Conservation (phyloP, 2,329 filamentous ascomycete species). For the Cladophialophora bantiana region DNA sequence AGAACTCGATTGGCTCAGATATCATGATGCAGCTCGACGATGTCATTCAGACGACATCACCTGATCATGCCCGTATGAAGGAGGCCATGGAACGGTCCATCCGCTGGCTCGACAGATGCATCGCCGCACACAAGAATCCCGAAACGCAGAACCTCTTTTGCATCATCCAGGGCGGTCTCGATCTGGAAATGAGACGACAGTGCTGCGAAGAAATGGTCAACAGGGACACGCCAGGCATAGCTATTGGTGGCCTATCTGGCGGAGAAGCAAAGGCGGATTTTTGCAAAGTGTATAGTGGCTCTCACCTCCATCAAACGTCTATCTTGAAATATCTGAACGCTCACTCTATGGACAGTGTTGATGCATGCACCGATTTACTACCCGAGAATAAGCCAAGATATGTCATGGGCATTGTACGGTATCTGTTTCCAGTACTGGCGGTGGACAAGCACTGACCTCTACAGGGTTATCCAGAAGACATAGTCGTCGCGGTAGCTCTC, state of each 20-base stretch:
- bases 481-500: conserved; percentile 89
- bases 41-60: conserved; percentile 94
- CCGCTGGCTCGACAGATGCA: conserved; percentile 94
- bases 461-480: conserved; percentile 89
- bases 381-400: conserved; percentile 95
- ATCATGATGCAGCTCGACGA: conserved; percentile 99
- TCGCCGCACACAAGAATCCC: conserved; percentile 84
- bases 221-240: conserved; percentile 91
- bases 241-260: conserved; percentile 92
- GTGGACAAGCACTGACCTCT: conserved; percentile 13
- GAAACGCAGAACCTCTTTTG: conserved; percentile 92
- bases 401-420: conserved; percentile 87
- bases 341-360: conserved; percentile 59
- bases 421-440: not conserved
- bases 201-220: conserved; percentile 89
- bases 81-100: conserved; percentile 95
- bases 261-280: conserved; percentile 94
- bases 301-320: conserved; percentile 15
- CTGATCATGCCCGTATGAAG: conserved; percentile 83
- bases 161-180: conserved; percentile 95
- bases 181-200: conserved; percentile 81
- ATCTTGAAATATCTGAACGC: not conserved
- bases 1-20: conserved; percentile 97
- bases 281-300: conserved; percentile 71
- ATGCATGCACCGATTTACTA: conserved; percentile 81